Evolutionary conservation across 306 rosid species (phyloP), one percentile per base, ranked within the genome.

Genomic region (Calophaca sinica): DNA sequence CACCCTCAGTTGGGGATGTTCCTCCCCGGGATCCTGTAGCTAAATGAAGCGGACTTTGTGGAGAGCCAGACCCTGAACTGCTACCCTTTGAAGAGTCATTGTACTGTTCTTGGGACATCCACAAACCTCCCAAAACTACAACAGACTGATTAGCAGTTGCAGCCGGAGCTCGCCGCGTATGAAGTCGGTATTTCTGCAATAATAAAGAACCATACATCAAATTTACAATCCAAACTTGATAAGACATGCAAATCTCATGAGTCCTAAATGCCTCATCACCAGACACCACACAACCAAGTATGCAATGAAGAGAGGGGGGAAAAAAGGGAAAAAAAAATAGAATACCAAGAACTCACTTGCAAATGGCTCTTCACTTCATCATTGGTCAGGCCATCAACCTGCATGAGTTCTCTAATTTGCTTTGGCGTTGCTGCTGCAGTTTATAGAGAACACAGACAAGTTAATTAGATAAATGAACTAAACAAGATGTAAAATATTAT

Each of bases 311-410:
- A 15, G 53, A 20, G 1, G 1, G 1, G 1, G 26, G 1, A 20
- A 55, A 57, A 71, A 36, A 13, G 49, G n/a, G n/a, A n/a, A n/a
- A n/a, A 28, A 15, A 15, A 41, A 45, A 29, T 48, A 6, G 29
- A 48, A 64, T 57, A 72, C 45, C 53, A 59, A 76, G 14, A 72
- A 78, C 91, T 41, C 80, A 96, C 99, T 86, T 96, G 99, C 85
- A 96, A 86, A 83, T 96, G 99, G 74, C 97, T 92, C 81, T 92
- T 96, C 80, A 96, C 99, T 90, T 96, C 99, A 73, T 96, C 99
- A 31, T 96, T 96, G 7, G 99, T 96, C 54, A 96, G 85, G 82
- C 97, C 99, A 80, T 96, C 98, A 35, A 96, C 99, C 76, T 96
- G 98, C 99, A 96, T 96, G 54, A 96, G 86, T 52, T 96, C 98